A percentile compares a stretch with the other conserved stretches of the same genome.
These are phyloP conservation scores for Cladophialophora bantiana DNA, from an alignment of 2,329 filamentous ascomycete genomes.

Conservation along the genomic window DNA sequence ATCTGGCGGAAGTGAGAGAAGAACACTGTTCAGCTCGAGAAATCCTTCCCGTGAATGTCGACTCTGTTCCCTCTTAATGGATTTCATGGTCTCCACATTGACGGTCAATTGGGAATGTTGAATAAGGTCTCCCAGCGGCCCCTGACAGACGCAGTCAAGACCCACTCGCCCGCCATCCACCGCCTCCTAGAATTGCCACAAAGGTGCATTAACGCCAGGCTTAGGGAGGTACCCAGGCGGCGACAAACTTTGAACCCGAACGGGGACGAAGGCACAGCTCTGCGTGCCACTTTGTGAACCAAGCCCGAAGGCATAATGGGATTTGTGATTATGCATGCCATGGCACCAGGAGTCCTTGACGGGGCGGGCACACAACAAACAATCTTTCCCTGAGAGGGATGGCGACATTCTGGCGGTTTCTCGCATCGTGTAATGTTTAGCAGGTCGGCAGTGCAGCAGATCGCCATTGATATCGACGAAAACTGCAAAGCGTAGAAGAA, in stretches of 20 bases:
- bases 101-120: neutral
- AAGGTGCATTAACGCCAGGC: neutral
- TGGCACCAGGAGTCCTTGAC: neutral
- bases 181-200: neutral
- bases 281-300: neutral
- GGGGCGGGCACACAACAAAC: neutral
- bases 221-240: neutral
- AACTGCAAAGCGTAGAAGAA: neutral
- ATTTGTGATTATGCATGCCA: slow-evolving; percentile 1
- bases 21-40: neutral
- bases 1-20: neutral
- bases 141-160: neutral
- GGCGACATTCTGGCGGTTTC: neutral
- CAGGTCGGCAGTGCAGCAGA: slow-evolving; percentile 1
- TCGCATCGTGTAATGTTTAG: slow-evolving; percentile 5
- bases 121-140: neutral
- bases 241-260: neutral
- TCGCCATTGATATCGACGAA: neutral
- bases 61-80: neutral
- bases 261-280: neutral
- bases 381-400: neutral
- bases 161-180: neutral
- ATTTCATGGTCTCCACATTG: neutral
- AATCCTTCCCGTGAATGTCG: neutral
- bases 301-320: neutral